These are phyloP conservation scores for Pseudogymnoascus sp. DNA, from an alignment of 2,329 filamentous ascomycete species.

Conservation along the genomic window DNA sequence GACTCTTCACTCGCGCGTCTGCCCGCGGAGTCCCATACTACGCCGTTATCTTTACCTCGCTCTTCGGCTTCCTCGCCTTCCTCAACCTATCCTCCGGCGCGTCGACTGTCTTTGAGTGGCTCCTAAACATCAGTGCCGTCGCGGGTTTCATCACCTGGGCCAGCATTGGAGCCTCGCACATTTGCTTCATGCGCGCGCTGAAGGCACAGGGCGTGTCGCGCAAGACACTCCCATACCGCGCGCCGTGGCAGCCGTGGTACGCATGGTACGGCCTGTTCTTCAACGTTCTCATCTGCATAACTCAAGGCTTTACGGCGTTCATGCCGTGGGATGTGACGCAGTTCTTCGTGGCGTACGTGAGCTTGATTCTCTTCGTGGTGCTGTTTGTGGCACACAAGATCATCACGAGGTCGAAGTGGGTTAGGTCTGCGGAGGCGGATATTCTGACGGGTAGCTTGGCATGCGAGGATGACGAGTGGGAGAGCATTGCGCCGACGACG, in stretches of 20 bases:
- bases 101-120: constrained; percentile 60
- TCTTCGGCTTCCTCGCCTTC: constrained; percentile 58
- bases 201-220: constrained; percentile 49
- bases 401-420: constrained; percentile 30
- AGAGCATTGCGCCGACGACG: constrained; percentile 27
- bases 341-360: constrained; percentile 60
- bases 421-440: constrained; percentile 35
- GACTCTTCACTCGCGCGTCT: constrained; percentile 52
- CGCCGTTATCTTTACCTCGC: constrained; percentile 48
- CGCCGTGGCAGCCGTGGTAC: constrained; percentile 55
- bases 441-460: constrained; percentile 34
- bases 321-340: constrained; percentile 52
- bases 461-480: constrained; percentile 31
- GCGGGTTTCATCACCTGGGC: constrained; percentile 66
- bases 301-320: constrained; percentile 62
- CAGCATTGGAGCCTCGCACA: constrained; percentile 55
- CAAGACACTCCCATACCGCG: constrained; percentile 50
- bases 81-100: constrained; percentile 55
- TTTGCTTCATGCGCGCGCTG: constrained; percentile 58
- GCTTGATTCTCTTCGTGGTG: constrained; percentile 54
- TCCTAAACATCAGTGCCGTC: constrained; percentile 62
- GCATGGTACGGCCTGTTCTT: constrained; percentile 60
- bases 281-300: constrained; percentile 55
- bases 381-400: constrained; percentile 55
- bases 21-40: constrained; percentile 53